Evolutionary conservation across 2,329 filamentous ascomycete genomes (phyloP).

Genomic region (Ophidiomyces ophidiicola): DNA sequence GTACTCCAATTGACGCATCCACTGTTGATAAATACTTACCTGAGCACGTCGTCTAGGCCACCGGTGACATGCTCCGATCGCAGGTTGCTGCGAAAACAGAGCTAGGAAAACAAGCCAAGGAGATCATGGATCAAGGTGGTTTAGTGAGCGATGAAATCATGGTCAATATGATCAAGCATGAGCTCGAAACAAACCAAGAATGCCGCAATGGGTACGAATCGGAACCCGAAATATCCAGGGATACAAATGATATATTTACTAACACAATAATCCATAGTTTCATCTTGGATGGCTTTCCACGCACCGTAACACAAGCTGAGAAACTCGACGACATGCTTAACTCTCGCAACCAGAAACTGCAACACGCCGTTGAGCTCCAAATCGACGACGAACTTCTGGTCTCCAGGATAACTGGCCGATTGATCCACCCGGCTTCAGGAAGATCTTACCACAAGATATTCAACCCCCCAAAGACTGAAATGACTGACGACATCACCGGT

Average conservation of each 20-base stretch:
- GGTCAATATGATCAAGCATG: slow-evolving; percentile 98
- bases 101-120: slow-evolving; percentile 92
- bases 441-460: slow-evolving; percentile 97
- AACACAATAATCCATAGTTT: slow-evolving; percentile 49
- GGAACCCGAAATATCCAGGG: background rate
- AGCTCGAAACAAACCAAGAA: slow-evolving; percentile 85
- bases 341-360: slow-evolving; percentile 66
- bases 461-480: slow-evolving; percentile 86
- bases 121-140: slow-evolving; percentile 98
- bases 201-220: slow-evolving; percentile 79
- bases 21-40: background rate
- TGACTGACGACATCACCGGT: slow-evolving; percentile 95
- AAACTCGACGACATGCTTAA: slow-evolving; percentile 85
- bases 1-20: slow-evolving; percentile 2
- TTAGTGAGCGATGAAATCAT: slow-evolving; percentile 98
- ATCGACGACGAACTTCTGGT: slow-evolving; percentile 93
- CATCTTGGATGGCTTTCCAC: slow-evolving; percentile 97
- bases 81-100: slow-evolving; percentile 96
- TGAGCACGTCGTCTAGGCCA: slow-evolving; percentile 50
- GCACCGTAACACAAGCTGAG: slow-evolving; percentile 89
- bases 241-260: slow-evolving; percentile 7
- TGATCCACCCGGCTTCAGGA: slow-evolving; percentile 90
- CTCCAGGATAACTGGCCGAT: slow-evolving; percentile 86
- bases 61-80: slow-evolving; percentile 96
- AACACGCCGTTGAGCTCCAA: slow-evolving; percentile 91